phyloP scores from a whole-genome alignment of 257 asterid species.

The Cinchona pubescens region DNA sequence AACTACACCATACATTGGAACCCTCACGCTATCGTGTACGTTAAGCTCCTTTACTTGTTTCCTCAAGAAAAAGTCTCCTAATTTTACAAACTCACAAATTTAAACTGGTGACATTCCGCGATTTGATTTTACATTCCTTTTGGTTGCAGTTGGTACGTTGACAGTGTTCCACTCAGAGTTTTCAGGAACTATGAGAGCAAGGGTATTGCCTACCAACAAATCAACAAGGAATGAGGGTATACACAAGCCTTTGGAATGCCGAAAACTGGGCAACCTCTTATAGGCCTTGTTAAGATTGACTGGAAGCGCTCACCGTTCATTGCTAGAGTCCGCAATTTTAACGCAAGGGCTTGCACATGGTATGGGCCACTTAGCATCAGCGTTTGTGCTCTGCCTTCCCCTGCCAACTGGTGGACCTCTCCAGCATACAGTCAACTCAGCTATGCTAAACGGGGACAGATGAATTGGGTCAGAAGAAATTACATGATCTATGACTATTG shows the following conservation, averaged over 20 bases:
- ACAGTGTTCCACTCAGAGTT: constrained; percentile 62
- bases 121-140: not conserved
- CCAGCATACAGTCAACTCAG: constrained; percentile 30
- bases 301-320: constrained; percentile 63
- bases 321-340: constrained; percentile 47
- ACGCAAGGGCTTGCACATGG: constrained; percentile 40
- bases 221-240: constrained; percentile 58
- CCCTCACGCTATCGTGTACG: constrained; percentile 56
- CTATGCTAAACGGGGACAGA: constrained; percentile 26
- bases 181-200: constrained; percentile 43
- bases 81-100: not conserved
- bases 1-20: constrained; percentile 81
- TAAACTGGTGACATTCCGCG: not conserved
- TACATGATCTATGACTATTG: constrained; percentile 67
- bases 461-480: constrained; percentile 43
- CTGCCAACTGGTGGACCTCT: constrained; percentile 42
- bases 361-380: constrained; percentile 28
- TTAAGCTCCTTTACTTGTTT: not conserved
- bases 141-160: constrained; percentile 63
- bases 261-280: constrained; percentile 71
- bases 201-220: constrained; percentile 55
- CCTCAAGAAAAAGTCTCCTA: not conserved
- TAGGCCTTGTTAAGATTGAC: constrained; percentile 55
- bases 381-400: constrained; percentile 34
- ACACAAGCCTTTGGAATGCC: constrained; percentile 81